These are phyloP conservation scores for Phytophthora syringae DNA, from an alignment of 352 stramenopile genomes.

Conservation along the genomic window DNA sequence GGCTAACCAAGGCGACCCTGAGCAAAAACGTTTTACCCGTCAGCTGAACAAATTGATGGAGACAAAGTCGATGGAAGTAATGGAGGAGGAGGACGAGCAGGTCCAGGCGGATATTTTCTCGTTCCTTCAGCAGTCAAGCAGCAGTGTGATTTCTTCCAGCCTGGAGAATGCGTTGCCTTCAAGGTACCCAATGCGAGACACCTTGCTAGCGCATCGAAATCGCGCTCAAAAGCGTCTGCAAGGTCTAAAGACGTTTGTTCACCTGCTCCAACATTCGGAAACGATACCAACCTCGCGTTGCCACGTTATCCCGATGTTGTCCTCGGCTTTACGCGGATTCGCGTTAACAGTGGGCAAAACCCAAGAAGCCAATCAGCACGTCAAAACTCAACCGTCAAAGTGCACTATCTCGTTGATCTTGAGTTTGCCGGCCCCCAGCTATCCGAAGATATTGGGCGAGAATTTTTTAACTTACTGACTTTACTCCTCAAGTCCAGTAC, in stretches of 20 bases:
- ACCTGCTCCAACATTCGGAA: constrained; percentile 54
- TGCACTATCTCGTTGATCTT: constrained; percentile 78
- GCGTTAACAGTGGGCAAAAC: constrained; percentile 2
- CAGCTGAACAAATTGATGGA: constrained; percentile 80
- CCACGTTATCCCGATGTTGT: constrained; percentile 79
- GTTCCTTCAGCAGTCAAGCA: constrained; percentile 73
- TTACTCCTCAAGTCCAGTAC: constrained; percentile 58
- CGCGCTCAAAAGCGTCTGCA: constrained; percentile 57
- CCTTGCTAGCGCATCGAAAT: constrained; percentile 59
- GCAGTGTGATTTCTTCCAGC: constrained; percentile 12
- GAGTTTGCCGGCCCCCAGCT: constrained; percentile 68
- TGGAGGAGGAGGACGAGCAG: constrained; percentile 88
- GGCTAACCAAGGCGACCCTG: constrained; percentile 13
- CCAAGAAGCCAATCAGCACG: constrained; percentile 1
- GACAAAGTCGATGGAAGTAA: constrained; percentile 72
- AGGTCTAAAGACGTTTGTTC: constrained; percentile 73
- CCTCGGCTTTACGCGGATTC: constrained; percentile 76
- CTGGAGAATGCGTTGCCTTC: not conserved
- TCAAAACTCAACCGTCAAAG: constrained; percentile 52
- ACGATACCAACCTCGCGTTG: constrained; percentile 68
- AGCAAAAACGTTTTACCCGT: constrained; percentile 47
- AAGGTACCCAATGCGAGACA: constrained; percentile 44
- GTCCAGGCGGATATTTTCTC: constrained; percentile 83
- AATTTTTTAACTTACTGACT: constrained; percentile 76
- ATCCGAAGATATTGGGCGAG: constrained; percentile 48